Conservation (phyloP, 352 stramenopile species). For the Globisporangium perplexum region DNA sequence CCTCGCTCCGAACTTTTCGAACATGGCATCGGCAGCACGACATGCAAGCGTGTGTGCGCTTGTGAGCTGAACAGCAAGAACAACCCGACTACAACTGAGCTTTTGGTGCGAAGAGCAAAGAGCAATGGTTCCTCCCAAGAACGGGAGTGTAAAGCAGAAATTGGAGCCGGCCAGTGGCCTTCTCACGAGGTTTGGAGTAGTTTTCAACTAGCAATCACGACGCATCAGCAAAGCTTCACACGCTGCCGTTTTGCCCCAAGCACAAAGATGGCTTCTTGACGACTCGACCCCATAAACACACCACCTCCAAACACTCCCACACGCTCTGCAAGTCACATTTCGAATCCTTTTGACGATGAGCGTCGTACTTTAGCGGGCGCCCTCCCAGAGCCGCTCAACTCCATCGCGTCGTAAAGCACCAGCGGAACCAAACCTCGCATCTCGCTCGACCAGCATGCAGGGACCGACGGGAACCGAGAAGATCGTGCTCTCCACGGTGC, state of each 20-base stretch:
- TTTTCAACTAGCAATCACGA: conserved; percentile 95
- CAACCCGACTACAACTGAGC: too few relatives aligned
- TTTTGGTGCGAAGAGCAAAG: too few relatives aligned
- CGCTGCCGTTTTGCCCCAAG: conserved; percentile 92
- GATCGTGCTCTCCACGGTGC: conserved; percentile 68
- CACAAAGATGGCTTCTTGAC: conserved; percentile 64
- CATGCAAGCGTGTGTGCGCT: too few relatives aligned
- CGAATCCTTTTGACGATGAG: neutral
- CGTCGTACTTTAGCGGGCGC: neutral
- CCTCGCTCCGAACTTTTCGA: too few relatives aligned
- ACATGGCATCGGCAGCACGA: too few relatives aligned
- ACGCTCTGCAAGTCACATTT: neutral
- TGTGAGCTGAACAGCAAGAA: too few relatives aligned
- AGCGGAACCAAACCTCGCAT: neutral
- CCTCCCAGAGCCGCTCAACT: neutral
- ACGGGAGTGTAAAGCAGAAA: conserved; percentile 85
- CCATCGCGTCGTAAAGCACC: neutral
- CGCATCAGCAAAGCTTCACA: conserved; percentile 92
- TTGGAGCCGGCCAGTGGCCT: conserved; percentile 88
- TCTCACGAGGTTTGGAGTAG: conserved; percentile 90
- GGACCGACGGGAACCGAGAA: conserved; percentile 63
- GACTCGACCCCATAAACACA: accelerated
- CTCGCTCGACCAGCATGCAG: conserved; percentile 31
- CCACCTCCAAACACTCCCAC: neutral
- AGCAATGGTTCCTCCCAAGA: conserved; percentile 59